phyloP scores from a whole-genome alignment of 768 basidiomycete genomes.

The Termitomyces sp. region DNA sequence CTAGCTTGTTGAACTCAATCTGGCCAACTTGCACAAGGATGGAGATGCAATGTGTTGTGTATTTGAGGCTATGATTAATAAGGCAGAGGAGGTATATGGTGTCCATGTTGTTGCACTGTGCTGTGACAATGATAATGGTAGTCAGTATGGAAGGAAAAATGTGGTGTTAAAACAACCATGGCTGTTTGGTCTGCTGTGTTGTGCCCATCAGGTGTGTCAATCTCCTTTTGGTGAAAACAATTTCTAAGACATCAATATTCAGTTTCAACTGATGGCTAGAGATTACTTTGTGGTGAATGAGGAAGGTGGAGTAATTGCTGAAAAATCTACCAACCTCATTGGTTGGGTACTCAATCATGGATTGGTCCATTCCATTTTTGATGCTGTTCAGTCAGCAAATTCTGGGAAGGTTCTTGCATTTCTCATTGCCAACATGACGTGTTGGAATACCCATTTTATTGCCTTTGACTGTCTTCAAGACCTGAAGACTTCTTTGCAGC shows the following conservation, averaged over 20 bases:
- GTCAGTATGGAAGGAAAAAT: conserved; percentile 23
- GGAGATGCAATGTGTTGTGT: conserved; percentile 22
- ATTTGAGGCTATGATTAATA: conserved; percentile 24
- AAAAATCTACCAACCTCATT: conserved; percentile 24
- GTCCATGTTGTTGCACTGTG: conserved; percentile 17
- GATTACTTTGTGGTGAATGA: conserved; percentile 23
- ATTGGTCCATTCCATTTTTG: conserved; percentile 23
- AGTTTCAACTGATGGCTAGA: conserved; percentile 23
- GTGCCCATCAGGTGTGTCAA: conserved; percentile 21
- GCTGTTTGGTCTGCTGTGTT: conserved; percentile 21
- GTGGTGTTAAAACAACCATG: conserved; percentile 18
- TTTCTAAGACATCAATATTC: not conserved
- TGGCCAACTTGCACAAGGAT: conserved; percentile 19
- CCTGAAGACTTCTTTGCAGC: conserved; percentile 20
- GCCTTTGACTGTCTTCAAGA: conserved; percentile 19
- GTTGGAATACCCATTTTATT: conserved; percentile 26
- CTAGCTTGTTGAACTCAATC: conserved; percentile 1
- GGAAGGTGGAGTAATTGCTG: conserved; percentile 18
- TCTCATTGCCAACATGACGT: conserved; percentile 25
- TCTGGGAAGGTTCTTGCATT: conserved; percentile 20
- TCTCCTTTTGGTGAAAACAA: not conserved
- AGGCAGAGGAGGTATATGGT: conserved; percentile 17
- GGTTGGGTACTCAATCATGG: conserved; percentile 25
- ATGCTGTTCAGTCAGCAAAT: conserved; percentile 18
- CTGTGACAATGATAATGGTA: conserved; percentile 26